Conservation (phyloP, 495 filamentous ascomycete genomes). For the Tetracladium marchalianum region DNA sequence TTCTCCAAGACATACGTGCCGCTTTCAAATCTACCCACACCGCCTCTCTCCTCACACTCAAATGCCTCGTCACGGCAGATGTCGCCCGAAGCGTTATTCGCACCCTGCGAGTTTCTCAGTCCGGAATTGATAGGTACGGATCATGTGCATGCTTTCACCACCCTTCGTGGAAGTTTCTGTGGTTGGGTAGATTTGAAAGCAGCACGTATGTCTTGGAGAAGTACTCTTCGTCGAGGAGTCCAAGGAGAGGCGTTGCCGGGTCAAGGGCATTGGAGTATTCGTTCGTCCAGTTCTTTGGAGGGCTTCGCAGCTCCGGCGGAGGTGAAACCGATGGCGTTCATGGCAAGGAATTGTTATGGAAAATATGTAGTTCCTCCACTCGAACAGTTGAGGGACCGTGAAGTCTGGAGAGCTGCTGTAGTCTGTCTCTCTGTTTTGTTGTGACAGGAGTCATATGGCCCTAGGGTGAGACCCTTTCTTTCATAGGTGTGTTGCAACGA, state of each 20-base stretch:
- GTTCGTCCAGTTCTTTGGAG: not conserved
- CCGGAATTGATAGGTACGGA: slow-evolving; percentile 36
- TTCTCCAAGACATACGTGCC: slow-evolving; percentile 48
- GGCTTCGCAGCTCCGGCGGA: not conserved
- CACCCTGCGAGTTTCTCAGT: slow-evolving; percentile 29
- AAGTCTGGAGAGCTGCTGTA: no score
- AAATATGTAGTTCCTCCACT: no score
- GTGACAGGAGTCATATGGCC: no score
- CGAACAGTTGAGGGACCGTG: no score
- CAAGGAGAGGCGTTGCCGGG: slow-evolving; percentile 4
- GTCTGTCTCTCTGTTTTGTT: no score
- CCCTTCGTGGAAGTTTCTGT: slow-evolving; percentile 1
- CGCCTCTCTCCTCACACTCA: slow-evolving; percentile 35
- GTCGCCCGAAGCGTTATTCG: slow-evolving; percentile 23
- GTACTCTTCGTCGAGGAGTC: slow-evolving; percentile 30
- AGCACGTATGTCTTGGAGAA: slow-evolving; percentile 47
- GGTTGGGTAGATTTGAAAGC: slow-evolving; percentile 49
- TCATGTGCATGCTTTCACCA: not conserved
- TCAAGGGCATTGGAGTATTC: slow-evolving; percentile 5
- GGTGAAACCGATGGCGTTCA: not conserved
- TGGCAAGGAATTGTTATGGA: no score
- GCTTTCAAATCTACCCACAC: slow-evolving; percentile 50
- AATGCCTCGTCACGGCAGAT: slow-evolving; percentile 18
- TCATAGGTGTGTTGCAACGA: no score
- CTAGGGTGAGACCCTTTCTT: no score